Evolutionary conservation across 129 eudicot genomes (phyloP).

Genomic region (Centrapalus pauciflorus): DNA sequence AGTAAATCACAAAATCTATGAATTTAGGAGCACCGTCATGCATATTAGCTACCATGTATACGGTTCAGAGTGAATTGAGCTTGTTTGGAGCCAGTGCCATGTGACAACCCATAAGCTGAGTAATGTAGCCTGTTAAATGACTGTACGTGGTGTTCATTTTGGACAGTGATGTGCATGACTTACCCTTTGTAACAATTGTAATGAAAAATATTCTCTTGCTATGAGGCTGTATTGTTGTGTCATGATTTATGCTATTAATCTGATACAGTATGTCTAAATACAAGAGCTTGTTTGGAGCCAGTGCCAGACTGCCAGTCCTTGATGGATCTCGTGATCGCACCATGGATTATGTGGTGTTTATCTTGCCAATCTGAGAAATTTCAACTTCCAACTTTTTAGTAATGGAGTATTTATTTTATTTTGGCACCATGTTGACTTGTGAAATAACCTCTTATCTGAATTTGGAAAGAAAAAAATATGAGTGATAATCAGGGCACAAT

Average conservation of each 20-base stretch:
- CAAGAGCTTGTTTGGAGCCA: neutral
- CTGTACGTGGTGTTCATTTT: neutral
- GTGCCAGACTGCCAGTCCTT: neutral
- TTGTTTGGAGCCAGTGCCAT: too few species aligned
- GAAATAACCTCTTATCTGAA: too few species aligned
- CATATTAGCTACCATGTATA: too few species aligned
- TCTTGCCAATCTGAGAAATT: neutral
- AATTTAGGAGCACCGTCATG: too few species aligned
- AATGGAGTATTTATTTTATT: neutral
- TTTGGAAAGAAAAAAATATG: neutral
- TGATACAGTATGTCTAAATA: neutral
- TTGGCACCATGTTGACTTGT: too few species aligned
- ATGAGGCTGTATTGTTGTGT: neutral
- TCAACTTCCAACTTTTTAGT: neutral
- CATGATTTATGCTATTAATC: neutral
- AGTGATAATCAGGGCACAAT: neutral
- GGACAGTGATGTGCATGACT: neutral
- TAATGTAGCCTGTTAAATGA: too few species aligned
- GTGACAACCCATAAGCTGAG: too few species aligned
- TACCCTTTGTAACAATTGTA: too few species aligned
- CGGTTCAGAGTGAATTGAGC: too few species aligned
- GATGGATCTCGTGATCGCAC: neutral
- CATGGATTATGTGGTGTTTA: neutral
- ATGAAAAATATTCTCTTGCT: neutral
- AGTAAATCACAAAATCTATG: too few species aligned